Evolutionary conservation across 2,329 filamentous ascomycete species (phyloP), one percentile per base, ranked within the genome.

Genomic region (Neospermospora avenae): DNA sequence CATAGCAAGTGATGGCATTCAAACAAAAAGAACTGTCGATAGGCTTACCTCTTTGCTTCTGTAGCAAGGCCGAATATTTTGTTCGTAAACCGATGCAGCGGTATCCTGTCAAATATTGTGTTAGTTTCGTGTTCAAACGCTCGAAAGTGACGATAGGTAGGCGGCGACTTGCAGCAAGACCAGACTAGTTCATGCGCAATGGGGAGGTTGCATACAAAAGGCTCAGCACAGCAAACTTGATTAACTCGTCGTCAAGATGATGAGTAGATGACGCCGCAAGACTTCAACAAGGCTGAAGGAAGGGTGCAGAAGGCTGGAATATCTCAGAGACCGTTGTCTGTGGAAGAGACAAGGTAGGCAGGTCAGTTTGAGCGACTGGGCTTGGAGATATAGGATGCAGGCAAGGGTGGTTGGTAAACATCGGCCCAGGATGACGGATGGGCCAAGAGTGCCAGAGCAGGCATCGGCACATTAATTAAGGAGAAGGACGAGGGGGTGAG

Each of bases 371-470:
- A 62, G 65, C 61, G 55, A 62, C 63, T 65, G 67, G 67, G 68
- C 65, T 66, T 63, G 57, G 58, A 66, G 66, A 66, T 63, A 67
- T 70, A 69, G 65, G 67, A 69, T 71, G 69, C 67, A 68, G 65
- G 67, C 68, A 70, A 68, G 69, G 69, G 65, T 69, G 63, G 61
- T 68, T 66, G 67, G 69, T 67, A 64, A 67, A 69, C 59, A 64
- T 57, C 35, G 39, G 34, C 56, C 55, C 55, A 61, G 57, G 64
- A 58, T 41, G 18, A 20, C 22, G 41, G 53, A 20, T 24, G 39
- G 44, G 42, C 51, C 48, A 59, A 60, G 60, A 55, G 5, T 31
- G 28, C 28, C 28, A 31, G 53, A 64, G 61, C 45, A 67, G 64
- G 62, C 64, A 63, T 66, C 68, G 67, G 67, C 65, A 69, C 63